Conservation (phyloP, 2,329 filamentous ascomycete genomes). For the Diaporthe citrichinensis region DNA sequence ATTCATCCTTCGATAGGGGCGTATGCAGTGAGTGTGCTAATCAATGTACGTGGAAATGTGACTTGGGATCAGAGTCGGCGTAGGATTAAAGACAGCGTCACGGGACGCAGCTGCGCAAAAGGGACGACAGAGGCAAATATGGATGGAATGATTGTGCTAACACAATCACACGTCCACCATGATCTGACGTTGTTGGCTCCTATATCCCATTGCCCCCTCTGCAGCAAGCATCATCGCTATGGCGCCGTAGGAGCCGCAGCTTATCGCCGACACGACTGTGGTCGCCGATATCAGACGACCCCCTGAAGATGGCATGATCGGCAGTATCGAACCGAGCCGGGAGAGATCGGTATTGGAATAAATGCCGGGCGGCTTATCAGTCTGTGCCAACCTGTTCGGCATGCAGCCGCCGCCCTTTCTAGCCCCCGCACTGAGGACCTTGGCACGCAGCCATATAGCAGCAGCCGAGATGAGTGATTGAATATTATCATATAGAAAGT, state of each 20-base stretch:
- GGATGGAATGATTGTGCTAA: not conserved
- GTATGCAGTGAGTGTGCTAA: not conserved
- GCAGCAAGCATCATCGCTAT: not conserved
- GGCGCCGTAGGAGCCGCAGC: not conserved
- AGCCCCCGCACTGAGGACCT: not conserved
- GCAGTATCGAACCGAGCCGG: not conserved
- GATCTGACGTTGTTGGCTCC: not conserved
- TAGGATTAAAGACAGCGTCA: not conserved
- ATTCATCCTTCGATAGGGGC: not conserved
- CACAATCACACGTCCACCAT: not conserved
- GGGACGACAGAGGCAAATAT: not conserved
- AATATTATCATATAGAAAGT: not conserved
- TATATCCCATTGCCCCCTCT: not conserved
- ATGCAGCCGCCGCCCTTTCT: not conserved
- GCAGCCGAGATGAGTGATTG: not conserved
- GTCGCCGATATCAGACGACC: not conserved
- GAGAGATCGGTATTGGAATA: conserved; percentile 12
- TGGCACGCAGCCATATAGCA: not conserved
- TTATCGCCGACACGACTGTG: conserved; percentile 6
- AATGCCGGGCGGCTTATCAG: conserved; percentile 13
- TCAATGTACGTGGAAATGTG: not conserved
- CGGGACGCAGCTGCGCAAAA: not conserved
- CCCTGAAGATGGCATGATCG: not conserved
- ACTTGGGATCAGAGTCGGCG: not conserved
- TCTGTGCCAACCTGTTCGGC: not conserved